Conservation (phyloP, 2,329 filamentous ascomycete genomes). For the Aspergillus bombycis region DNA sequence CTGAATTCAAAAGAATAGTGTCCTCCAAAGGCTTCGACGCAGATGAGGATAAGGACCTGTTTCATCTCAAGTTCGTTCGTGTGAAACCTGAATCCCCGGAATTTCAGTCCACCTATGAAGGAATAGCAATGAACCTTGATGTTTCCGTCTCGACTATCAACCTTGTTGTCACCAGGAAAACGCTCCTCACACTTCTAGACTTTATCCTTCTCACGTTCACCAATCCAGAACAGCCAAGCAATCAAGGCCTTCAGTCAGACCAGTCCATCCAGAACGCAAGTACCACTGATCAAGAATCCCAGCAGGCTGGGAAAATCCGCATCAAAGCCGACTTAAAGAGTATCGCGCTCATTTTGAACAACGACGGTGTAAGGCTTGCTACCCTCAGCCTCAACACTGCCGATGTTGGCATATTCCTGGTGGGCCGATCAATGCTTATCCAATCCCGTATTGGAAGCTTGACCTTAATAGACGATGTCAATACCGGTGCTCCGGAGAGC, state of each 20-base stretch:
- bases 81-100: constrained; percentile 92
- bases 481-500: constrained; percentile 79
- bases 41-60: constrained; percentile 76
- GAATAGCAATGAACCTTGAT: constrained; percentile 90
- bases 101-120: constrained; percentile 88
- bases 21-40: constrained; percentile 77
- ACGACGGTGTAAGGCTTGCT: constrained; percentile 92
- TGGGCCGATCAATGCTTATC: constrained; percentile 83
- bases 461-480: constrained; percentile 89
- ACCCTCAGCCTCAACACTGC: constrained; percentile 92
- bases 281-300: constrained; percentile 30
- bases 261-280: constrained; percentile 31
- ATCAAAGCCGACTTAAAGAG: constrained; percentile 93
- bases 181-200: constrained; percentile 86
- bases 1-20: constrained; percentile 97
- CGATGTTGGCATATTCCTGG: constrained; percentile 85
- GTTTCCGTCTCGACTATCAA: constrained; percentile 95
- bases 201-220: constrained; percentile 94
- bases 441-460: constrained; percentile 85
- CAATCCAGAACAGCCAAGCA: constrained; percentile 57
- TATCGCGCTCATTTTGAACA: constrained; percentile 93
- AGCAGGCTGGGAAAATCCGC: constrained; percentile 72
- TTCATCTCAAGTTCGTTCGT: constrained; percentile 85
- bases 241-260: constrained; percentile 33
- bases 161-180: constrained; percentile 88